Base-by-base conservation (phyloP, 129 eudicot genomes). In the Artemisia annua region DNA sequence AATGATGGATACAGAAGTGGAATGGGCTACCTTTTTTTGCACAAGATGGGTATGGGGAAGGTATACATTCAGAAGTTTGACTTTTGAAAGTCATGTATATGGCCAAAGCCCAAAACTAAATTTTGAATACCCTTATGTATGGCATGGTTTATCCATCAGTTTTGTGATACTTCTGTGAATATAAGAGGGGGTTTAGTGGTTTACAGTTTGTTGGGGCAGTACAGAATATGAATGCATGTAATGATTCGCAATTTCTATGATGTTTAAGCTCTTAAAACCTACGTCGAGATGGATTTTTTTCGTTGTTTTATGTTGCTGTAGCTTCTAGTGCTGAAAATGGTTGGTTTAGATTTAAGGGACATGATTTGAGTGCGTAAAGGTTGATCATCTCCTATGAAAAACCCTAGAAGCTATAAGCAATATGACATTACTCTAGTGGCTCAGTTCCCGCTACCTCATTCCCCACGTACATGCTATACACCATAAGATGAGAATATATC, bases 81-180 rank as follows among this genome's bases (percentile, higher is more conserved):
- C 17, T 14, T 74, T 64, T 52, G 44, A 13, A 32, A 63, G 71
- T 65, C 72, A 43, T 66, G 48, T 75, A 66, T 75, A 24, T 75
- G 79, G 52, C 66, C 13, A 65, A 65, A 54, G 16, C 61, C 63
- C 57, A 52, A 28, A 50, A 26, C 7, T 19, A 39, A 43, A 22
- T 54, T 66, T 55, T 22, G 14, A 73, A 75, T 66, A 56, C 79
- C 57, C 56, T 35, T 65, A 1, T 44, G 17, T 24, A 28, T 4
- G 14, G 20, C 19, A 48, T 49, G 67, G 48, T 67, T 49, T 68
- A 58, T 57, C 24, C 48, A 67, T 76, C 63, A 32, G 75, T 60
- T 77, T 74, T 74, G 63, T 63, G 69, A 63, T 63, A 17, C 69
- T 69, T 69, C 63, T 54, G 52, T 70, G 81, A 60, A 76, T 67